phyloP scores from a whole-genome alignment of 2,329 filamentous ascomycete species.

The Westerdykella ornata region DNA sequence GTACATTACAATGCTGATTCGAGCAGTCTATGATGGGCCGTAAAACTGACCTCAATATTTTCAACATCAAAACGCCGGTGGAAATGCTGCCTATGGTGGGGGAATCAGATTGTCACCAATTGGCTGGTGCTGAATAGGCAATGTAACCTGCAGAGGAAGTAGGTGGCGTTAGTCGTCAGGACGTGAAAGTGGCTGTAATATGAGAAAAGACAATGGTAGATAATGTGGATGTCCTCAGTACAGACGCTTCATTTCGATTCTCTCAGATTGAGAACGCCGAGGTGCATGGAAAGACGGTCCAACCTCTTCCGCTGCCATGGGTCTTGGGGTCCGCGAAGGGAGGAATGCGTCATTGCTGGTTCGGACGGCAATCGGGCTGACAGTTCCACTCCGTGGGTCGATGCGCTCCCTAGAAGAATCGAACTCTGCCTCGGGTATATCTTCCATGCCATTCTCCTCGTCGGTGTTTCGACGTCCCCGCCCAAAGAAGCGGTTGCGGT shows the following conservation, averaged over 20 bases:
- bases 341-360: slow-evolving; percentile 16
- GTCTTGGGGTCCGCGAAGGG: slow-evolving; percentile 19
- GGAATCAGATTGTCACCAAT: no score
- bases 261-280: slow-evolving; percentile 25
- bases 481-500: slow-evolving; percentile 58
- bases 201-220: no score
- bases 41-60: no score
- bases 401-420: slow-evolving; percentile 26
- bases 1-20: no score
- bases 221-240: slow-evolving; percentile 6
- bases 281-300: slow-evolving; percentile 17
- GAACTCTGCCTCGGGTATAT: slow-evolving; percentile 38
- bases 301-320: slow-evolving; percentile 15
- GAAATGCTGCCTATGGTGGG: no score
- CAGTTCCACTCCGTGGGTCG: slow-evolving; percentile 30
- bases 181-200: no score
- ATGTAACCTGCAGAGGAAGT: no score
- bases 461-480: slow-evolving; percentile 32
- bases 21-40: no score
- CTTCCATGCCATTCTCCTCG: slow-evolving; percentile 43
- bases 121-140: no score
- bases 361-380: slow-evolving; percentile 28
- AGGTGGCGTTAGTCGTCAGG: no score
- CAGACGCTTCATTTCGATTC: slow-evolving; percentile 29
- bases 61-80: no score